Evolutionary conservation across 1,139 yeast species (phyloP).

Genomic region (Pichia terricola): DNA sequence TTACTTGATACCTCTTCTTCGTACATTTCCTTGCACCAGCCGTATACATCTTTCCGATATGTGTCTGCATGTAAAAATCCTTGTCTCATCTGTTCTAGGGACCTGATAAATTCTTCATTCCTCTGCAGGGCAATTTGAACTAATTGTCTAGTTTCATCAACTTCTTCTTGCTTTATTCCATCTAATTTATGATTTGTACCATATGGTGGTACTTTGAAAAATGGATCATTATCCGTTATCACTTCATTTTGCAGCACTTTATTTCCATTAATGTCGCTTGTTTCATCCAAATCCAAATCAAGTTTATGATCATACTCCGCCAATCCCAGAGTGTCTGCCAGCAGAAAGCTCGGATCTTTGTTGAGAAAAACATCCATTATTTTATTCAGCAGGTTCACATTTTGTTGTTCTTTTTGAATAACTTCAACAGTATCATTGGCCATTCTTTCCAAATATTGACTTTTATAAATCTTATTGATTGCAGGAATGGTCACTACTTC

Average conservation of each 20-base stretch:
- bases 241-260: neutral
- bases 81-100: conserved; percentile 58
- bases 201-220: conserved; percentile 53
- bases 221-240: conserved; percentile 36
- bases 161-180: conserved; percentile 37
- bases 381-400: conserved; percentile 59
- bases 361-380: conserved; percentile 75
- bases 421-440: conserved; percentile 66
- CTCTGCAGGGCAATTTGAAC: conserved; percentile 73
- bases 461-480: conserved; percentile 52
- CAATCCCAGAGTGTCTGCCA: conserved; percentile 55
- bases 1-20: conserved; percentile 42
- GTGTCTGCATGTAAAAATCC: conserved; percentile 75
- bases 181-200: conserved; percentile 30
- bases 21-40: conserved; percentile 82
- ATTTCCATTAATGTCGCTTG: conserved; percentile 2
- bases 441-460: conserved; percentile 41
- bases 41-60: conserved; percentile 53
- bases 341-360: conserved; percentile 65
- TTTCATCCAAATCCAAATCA: conserved; percentile 26
- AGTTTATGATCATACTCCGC: conserved; percentile 61
- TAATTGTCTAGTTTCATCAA: conserved; percentile 57
- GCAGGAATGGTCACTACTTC: conserved; percentile 70
- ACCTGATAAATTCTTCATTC: conserved; percentile 81
- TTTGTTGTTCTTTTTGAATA: conserved; percentile 72